Percentiles rank a stretch among this genome's conserved stretches.
phyloP scores from a whole-genome alignment of 1,139 yeast species.

The Geotrichum siamense region DNA sequence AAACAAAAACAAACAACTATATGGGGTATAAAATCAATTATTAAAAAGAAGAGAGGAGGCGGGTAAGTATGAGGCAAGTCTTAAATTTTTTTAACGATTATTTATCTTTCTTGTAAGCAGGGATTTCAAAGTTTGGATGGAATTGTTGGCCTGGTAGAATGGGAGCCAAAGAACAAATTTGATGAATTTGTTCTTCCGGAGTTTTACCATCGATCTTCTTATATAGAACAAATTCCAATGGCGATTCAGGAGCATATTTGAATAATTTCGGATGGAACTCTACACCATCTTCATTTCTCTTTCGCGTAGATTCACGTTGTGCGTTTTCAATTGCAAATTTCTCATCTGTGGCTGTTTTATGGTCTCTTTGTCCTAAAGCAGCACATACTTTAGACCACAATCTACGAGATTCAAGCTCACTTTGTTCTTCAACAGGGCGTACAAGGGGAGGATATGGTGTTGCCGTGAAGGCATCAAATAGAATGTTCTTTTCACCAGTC shows the following conservation, averaged over 20 bases:
- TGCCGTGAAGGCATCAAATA: conserved; percentile 59
- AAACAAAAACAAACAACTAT: too few relatives aligned
- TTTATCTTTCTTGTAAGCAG: conserved; percentile 50
- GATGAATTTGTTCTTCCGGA: conserved; percentile 47
- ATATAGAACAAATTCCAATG: conserved; percentile 57
- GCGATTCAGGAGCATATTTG: conserved; percentile 34
- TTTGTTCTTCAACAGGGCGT: conserved; percentile 73
- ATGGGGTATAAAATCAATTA: too few relatives aligned
- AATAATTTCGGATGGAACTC: conserved; percentile 78
- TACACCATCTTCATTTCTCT: conserved; percentile 68
- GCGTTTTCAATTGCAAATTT: conserved; percentile 77
- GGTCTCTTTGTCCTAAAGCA: conserved; percentile 72
- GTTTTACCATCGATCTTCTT: conserved; percentile 45
- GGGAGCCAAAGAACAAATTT: conserved; percentile 56
- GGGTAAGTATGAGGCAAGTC: too few relatives aligned
- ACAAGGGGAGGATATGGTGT: conserved; percentile 55
- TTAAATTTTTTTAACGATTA: too few relatives aligned
- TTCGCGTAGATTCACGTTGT: conserved; percentile 68
- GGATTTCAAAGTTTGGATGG: conserved; percentile 56
- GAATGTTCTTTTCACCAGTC: conserved; percentile 44
- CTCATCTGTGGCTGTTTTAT: conserved; percentile 76
- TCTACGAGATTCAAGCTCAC: conserved; percentile 68
- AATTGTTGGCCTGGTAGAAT: conserved; percentile 70
- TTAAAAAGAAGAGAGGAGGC: too few relatives aligned
- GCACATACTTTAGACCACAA: conserved; percentile 77